Base-by-base conservation (phyloP, 202 grass and related monocot species). In the Setaria italica region DNA sequence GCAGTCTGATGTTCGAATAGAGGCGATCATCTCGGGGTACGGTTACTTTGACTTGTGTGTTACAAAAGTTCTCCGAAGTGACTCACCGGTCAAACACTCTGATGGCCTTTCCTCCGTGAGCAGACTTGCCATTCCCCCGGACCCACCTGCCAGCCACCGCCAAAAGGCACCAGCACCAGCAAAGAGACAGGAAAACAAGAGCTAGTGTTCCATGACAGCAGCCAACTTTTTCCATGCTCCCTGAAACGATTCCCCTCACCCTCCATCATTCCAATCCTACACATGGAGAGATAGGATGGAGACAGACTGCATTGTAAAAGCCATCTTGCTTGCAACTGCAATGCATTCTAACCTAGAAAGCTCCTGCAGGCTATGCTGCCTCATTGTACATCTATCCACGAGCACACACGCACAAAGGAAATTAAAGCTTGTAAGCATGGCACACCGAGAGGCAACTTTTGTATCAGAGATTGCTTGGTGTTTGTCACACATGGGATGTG, bases 101-200 rank as follows among this genome's bases (percentile, higher is more conserved):
- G 72, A 84, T 87, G 68, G 68, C 62, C 47, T 41, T 70, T 62
- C 56, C 55, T 50, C 57, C 56, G 49, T 42, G 54, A 84, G 66
- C 45, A 63, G 80, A 60, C 45, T 68, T 63, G 80, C 34, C 41
- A 70, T 63, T 21, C n/a, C 4, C 42, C 17, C 6, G 60, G 74
- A 35, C 68, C 80, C 25, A 19, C 74, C 17, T 70, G 80, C 58
- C 68, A 78, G 29, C 3, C 53, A 70, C 48, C 2, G 14, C 29
- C 50, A 55, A 53, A 62, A 59, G 55, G 41, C 74, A 25, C 58
- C 88, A 67, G 66, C 58, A 35, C 39, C 12, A 9, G 51, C 72
- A 74, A 74, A 19, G 8, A 47, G 76, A 80, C 70, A 90, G 64
- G 71, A 41, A 76, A 80, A 87, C 85, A 91, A 71, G 81, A 71